These are phyloP conservation scores for Plantago ovata DNA, from an alignment of 257 asterid species.

Conservation along the genomic window DNA sequence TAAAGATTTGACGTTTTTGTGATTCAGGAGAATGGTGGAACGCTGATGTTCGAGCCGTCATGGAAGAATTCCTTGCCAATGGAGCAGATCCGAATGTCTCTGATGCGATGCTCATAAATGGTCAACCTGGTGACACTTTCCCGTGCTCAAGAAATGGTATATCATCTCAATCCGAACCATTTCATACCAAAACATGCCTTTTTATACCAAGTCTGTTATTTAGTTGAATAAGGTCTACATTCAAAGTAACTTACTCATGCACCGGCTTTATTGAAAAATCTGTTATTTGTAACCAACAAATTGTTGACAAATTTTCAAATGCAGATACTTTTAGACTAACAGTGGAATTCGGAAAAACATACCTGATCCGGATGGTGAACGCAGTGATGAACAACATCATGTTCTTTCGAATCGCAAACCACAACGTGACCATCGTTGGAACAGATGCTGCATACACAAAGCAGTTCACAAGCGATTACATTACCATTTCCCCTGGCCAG, in stretches of 20 bases:
- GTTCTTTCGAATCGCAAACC: slow-evolving; percentile 14
- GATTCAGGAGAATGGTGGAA: slow-evolving; percentile 21
- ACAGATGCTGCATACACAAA: slow-evolving; percentile 11
- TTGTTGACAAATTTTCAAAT: too few species aligned
- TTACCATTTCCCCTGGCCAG: slow-evolving; percentile 3
- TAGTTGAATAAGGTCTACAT: too few species aligned
- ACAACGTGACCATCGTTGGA: slow-evolving; percentile 7
- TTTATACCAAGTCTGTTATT: too few species aligned
- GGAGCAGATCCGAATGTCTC: neutral
- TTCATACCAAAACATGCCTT: too few species aligned
- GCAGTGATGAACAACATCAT: slow-evolving; percentile 8
- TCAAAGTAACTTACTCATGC: too few species aligned
- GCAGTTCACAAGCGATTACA: slow-evolving; percentile 3
- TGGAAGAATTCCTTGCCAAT: neutral
- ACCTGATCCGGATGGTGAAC: slow-evolving; percentile 19
- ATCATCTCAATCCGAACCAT: too few species aligned
- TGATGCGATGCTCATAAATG: slow-evolving; percentile 5
- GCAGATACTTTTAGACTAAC: slow-evolving; percentile 5
- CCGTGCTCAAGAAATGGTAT: slow-evolving; percentile 10
- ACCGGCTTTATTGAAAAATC: too few species aligned
- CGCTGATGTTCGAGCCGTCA: slow-evolving; percentile 1
- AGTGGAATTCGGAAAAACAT: slow-evolving; percentile 14
- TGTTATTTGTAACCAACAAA: too few species aligned
- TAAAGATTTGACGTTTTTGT: neutral
- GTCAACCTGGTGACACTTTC: slow-evolving; percentile 13